Evolutionary conservation across 331 rosid species (phyloP).

Genomic region (Malus hybrid): DNA sequence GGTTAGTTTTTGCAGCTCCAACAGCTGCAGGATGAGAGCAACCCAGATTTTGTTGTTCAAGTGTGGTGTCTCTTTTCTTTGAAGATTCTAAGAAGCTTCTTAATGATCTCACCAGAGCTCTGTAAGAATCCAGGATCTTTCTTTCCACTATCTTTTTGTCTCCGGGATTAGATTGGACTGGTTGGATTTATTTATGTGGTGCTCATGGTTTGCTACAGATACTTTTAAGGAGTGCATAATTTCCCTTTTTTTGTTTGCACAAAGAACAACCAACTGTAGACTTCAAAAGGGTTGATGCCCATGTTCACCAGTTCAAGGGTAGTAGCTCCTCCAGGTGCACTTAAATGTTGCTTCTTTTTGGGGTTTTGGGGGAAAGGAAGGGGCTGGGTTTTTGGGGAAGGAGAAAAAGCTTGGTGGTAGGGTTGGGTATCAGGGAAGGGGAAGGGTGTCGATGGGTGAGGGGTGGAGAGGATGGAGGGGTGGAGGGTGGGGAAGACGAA

Average conservation of each 20-base stretch:
- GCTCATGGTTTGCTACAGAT: neutral
- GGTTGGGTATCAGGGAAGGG: too few species aligned
- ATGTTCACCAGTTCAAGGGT: conserved; percentile 94
- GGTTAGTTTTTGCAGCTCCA: conserved; percentile 84
- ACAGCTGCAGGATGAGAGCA: conserved; percentile 95
- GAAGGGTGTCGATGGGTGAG: too few species aligned
- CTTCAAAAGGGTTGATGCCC: conserved; percentile 86
- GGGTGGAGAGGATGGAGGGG: too few species aligned
- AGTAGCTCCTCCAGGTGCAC: conserved; percentile 82
- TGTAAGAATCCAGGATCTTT: conserved; percentile 40
- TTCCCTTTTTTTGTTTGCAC: conserved; percentile 11
- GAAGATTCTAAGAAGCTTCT: conserved; percentile 96
- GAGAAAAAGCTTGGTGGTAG: too few species aligned
- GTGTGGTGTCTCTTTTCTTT: conserved; percentile 81
- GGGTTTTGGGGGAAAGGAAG: too few species aligned
- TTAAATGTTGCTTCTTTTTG: neutral
- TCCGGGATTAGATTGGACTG: too few species aligned
- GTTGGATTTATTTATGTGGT: neutral
- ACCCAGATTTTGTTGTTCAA: conserved; percentile 90
- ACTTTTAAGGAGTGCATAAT: conserved; percentile 1
- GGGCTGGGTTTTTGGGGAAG: too few species aligned
- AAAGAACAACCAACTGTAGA: conserved; percentile 71
- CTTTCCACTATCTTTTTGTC: neutral
- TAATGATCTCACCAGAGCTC: conserved; percentile 65
- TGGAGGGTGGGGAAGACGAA: too few species aligned